A percentile compares a stretch with the other conserved stretches of the same genome.
Evolutionary conservation across 192 early-diverging fungal species (phyloP).

Genomic region (Entomortierella chlamydospora): DNA sequence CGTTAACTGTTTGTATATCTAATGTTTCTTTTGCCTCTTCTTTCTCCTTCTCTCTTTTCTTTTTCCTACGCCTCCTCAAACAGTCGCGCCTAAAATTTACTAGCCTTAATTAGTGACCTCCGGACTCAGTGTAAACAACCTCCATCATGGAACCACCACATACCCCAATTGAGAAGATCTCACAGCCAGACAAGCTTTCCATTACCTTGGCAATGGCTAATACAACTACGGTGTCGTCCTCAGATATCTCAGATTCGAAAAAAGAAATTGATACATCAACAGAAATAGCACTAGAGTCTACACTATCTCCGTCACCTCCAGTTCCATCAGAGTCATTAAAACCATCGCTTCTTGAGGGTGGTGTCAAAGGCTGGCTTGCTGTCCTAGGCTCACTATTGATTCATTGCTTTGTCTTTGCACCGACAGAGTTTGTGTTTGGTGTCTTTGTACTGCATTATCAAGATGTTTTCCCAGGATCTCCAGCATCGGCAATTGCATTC

Average conservation of each 20-base stretch:
- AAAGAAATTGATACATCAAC: too few relatives aligned
- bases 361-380: slow-evolving; percentile 31
- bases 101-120: too few relatives aligned
- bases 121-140: not conserved
- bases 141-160: not conserved
- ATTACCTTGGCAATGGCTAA: not conserved
- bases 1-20: not conserved
- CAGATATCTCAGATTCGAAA: too few relatives aligned
- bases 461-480: slow-evolving; percentile 21
- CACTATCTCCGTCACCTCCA: not conserved
- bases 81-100: too few relatives aligned
- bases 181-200: not conserved
- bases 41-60: not conserved
- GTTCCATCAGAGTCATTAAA: not conserved
- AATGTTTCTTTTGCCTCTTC: not conserved
- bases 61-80: not conserved
- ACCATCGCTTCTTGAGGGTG: slow-evolving; percentile 18
- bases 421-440: slow-evolving; percentile 44
- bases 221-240: too few relatives aligned
- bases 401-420: slow-evolving; percentile 47
- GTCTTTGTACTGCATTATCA: slow-evolving; percentile 44
- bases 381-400: slow-evolving; percentile 35
- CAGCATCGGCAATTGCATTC: slow-evolving; percentile 37
- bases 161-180: not conserved
- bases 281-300: too few relatives aligned